phyloP scores from a whole-genome alignment of 306 rosid genomes.

The Begonia peltatifolia region DNA sequence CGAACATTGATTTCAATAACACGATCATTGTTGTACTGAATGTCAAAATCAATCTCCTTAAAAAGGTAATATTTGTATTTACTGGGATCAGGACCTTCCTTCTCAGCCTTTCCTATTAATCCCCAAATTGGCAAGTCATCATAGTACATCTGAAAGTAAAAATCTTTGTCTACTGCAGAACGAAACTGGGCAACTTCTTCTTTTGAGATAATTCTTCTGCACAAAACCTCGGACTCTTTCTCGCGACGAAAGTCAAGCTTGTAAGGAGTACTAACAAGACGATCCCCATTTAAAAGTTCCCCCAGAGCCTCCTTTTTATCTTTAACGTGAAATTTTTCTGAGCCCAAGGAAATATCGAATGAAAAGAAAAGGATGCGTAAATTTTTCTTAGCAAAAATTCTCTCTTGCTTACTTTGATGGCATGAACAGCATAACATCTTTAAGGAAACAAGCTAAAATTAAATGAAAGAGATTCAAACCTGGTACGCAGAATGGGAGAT shows the following conservation, averaged over 20 bases:
- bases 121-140: constrained; percentile 92
- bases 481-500: constrained; percentile 5
- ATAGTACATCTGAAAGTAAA: constrained; percentile 80
- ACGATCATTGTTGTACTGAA: constrained; percentile 56
- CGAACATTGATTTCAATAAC: constrained; percentile 62
- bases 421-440: too few species aligned
- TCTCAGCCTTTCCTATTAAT: constrained; percentile 69
- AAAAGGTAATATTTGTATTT: constrained; percentile 62
- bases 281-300: constrained; percentile 84
- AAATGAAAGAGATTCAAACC: constrained; percentile 6
- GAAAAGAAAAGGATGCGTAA: too few species aligned
- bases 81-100: constrained; percentile 5
- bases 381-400: too few species aligned
- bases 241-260: constrained; percentile 40
- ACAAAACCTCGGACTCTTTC: constrained; percentile 38
- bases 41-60: constrained; percentile 70
- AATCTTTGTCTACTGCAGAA: constrained; percentile 63
- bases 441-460: too few species aligned
- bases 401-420: too few species aligned
- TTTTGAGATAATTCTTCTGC: constrained; percentile 35
- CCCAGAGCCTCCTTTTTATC: constrained; percentile 88
- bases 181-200: constrained; percentile 46
- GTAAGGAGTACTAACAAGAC: constrained; percentile 78
- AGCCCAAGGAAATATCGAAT: too few species aligned
- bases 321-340: constrained; percentile 13